These are phyloP conservation scores for Microthlaspi erraticum DNA, from an alignment of 345 rosid genomes.

Conservation along the genomic window DNA sequence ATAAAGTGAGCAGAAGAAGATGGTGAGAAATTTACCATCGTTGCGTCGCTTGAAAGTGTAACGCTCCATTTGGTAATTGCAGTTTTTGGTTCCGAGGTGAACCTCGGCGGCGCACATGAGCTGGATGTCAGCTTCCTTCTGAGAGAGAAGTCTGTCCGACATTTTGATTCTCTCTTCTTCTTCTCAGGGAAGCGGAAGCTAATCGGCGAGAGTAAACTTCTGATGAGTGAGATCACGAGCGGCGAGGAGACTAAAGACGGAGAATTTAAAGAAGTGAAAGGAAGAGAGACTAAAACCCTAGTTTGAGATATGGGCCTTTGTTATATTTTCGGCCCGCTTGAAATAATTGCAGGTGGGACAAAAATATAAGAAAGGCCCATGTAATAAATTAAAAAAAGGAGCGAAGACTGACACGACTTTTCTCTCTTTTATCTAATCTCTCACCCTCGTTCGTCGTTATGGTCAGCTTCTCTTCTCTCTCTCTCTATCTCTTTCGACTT, in stretches of 20 bases:
- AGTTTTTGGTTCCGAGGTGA: slow-evolving; percentile 81
- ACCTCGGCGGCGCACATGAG: slow-evolving; percentile 83
- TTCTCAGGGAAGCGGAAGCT: neutral
- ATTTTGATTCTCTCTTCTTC: slow-evolving; percentile 22
- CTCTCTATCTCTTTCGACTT: neutral
- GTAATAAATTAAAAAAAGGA: neutral
- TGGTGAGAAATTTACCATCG: slow-evolving; percentile 52
- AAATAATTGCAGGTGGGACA: too few relatives aligned
- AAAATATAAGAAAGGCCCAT: too few relatives aligned
- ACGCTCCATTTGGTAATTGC: slow-evolving; percentile 81
- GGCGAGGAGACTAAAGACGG: neutral
- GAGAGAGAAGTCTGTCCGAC: slow-evolving; percentile 48
- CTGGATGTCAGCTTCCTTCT: slow-evolving; percentile 70
- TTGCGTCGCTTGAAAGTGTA: slow-evolving; percentile 81
- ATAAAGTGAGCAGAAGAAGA: neutral
- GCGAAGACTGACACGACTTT: slow-evolving; percentile 17
- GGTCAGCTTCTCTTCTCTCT: slow-evolving; percentile 6
- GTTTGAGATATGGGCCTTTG: too few relatives aligned
- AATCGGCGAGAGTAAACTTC: neutral
- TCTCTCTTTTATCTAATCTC: neutral
- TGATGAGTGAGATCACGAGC: neutral
- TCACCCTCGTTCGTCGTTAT: neutral
- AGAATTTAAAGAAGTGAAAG: too few relatives aligned
- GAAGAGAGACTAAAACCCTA: too few relatives aligned
- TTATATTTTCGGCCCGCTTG: too few relatives aligned